Evolutionary conservation across 2,329 filamentous ascomycete species (phyloP).

Genomic region (Beauveria pseudobassiana): DNA sequence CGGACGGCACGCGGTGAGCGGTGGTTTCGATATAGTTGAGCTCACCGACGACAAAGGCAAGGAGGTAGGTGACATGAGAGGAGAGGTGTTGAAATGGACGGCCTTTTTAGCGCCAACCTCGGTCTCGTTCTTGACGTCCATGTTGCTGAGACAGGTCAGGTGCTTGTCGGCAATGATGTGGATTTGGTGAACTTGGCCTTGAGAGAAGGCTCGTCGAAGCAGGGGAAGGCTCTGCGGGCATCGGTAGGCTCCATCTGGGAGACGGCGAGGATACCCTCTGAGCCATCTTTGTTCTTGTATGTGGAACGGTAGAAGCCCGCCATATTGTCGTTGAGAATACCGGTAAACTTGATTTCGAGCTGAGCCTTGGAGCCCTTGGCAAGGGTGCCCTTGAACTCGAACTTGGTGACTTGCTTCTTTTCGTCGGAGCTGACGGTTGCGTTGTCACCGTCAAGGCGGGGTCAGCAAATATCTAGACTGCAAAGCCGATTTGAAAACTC

Average conservation of each 20-base stretch:
- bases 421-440: constrained; percentile 68
- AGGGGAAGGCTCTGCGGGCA: constrained; percentile 85
- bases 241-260: constrained; percentile 97
- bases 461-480: background rate
- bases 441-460: constrained; percentile 12
- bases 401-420: constrained; percentile 71
- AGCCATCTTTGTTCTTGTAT: constrained; percentile 76
- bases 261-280: constrained; percentile 75
- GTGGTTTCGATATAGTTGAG: constrained; percentile 91
- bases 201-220: constrained; percentile 90
- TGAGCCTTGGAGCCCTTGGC: constrained; percentile 67
- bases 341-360: constrained; percentile 57
- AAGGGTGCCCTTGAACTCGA: constrained; percentile 69
- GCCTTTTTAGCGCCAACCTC: constrained; percentile 68
- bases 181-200: constrained; percentile 89
- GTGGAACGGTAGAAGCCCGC: constrained; percentile 95
- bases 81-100: constrained; percentile 86
- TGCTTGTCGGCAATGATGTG: constrained; percentile 86
- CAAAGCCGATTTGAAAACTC: constrained; percentile 13
- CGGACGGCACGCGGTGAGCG: constrained; percentile 81
- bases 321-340: constrained; percentile 87
- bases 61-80: constrained; percentile 90
- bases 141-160: constrained; percentile 90
- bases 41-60: constrained; percentile 91
- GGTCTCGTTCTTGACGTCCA: constrained; percentile 80